Percentiles rank a stretch among this genome's conserved stretches.
Conservation (phyloP, 164 flowering plant genomes). For the Nelumbo lutea region DNA sequence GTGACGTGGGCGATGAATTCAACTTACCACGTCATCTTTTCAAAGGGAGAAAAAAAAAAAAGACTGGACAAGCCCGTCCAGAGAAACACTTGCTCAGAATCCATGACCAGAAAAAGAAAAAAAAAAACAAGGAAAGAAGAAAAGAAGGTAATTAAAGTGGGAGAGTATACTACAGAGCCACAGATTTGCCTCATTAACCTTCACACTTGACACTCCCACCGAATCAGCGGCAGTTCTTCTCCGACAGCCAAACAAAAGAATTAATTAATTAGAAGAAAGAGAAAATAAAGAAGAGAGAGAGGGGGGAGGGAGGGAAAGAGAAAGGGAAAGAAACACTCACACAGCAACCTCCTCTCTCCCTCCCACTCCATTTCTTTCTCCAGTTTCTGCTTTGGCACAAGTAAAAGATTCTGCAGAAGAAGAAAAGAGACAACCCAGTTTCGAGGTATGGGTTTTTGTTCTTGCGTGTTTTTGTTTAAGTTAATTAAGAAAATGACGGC, state of each 20-base stretch:
- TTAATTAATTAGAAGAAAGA: not conserved
- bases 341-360: constrained; percentile 1
- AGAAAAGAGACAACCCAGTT: not conserved
- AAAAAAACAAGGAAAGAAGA: no score
- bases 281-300: not conserved
- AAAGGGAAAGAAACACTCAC: constrained; percentile 5
- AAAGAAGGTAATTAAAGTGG: no score
- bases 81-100: no score
- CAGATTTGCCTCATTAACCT: not conserved
- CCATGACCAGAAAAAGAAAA: no score
- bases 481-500: constrained; percentile 10
- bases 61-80: no score
- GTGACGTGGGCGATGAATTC: no score
- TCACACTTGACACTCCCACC: not conserved
- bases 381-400: not conserved
- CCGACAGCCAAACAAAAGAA: constrained; percentile 3
- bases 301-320: not conserved
- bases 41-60: no score
- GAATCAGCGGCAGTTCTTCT: constrained; percentile 1
- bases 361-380: not conserved
- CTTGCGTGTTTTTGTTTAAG: not conserved
- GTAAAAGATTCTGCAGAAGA: no score
- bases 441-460: not conserved
- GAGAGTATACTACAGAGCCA: no score
- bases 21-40: no score